phyloP scores from a whole-genome alignment of 257 asterid genomes.

The Jacaranda copaia region DNA sequence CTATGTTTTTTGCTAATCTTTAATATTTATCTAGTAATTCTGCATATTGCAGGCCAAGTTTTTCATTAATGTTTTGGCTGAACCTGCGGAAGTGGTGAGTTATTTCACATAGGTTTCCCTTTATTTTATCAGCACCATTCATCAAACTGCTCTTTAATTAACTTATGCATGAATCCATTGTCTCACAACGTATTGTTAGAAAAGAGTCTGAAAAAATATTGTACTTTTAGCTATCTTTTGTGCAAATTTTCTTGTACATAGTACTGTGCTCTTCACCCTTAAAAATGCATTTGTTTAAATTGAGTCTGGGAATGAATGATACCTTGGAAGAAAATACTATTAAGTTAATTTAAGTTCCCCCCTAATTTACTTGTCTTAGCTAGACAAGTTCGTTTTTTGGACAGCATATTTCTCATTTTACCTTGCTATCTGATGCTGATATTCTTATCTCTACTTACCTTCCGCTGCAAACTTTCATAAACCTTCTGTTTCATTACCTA shows the following conservation, averaged over 20 bases:
- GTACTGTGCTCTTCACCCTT: neutral
- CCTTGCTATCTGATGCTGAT: neutral
- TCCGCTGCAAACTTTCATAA: too few relatives aligned
- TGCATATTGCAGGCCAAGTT: constrained; percentile 81
- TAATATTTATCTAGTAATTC: constrained; percentile 11
- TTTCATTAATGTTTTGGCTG: constrained; percentile 96
- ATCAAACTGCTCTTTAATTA: too few relatives aligned
- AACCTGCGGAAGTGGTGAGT: constrained; percentile 91
- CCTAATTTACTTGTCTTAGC: neutral
- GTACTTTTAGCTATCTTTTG: neutral
- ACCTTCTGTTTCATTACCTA: constrained; percentile 13
- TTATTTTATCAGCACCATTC: neutral
- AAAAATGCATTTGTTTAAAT: neutral
- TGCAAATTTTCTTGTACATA: neutral
- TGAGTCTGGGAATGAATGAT: neutral
- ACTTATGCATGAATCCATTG: too few relatives aligned
- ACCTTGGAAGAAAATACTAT: neutral
- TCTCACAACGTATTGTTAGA: too few relatives aligned
- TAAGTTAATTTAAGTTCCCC: neutral
- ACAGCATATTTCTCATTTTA: neutral
- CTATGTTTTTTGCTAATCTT: constrained; percentile 13
- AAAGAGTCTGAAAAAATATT: neutral
- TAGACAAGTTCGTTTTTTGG: neutral
- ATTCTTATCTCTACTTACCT: neutral
- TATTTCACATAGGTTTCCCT: neutral